phyloP scores from a whole-genome alignment of 257 asterid species.

The Scutellaria barbata region DNA sequence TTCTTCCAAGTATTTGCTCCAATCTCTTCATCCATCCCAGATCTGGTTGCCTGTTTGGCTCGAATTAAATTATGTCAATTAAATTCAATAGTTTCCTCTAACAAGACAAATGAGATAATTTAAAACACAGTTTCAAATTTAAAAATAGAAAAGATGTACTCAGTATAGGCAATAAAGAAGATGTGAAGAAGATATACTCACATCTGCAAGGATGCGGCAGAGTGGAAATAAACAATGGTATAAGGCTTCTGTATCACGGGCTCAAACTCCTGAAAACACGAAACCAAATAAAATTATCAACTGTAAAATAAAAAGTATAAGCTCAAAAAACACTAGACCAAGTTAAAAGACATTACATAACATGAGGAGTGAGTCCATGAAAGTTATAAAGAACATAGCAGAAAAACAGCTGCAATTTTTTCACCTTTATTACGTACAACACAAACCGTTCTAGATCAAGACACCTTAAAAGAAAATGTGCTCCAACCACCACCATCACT shows the following conservation, averaged over 20 bases:
- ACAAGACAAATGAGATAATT: not conserved
- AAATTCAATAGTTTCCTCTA: not conserved
- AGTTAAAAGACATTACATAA: slow-evolving; percentile 7
- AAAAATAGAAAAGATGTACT: not conserved
- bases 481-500: slow-evolving; percentile 94
- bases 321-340: slow-evolving; percentile 23
- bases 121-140: not conserved
- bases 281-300: slow-evolving; percentile 8
- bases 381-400: not conserved
- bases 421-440: slow-evolving; percentile 80
- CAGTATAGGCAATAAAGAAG: not conserved
- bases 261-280: slow-evolving; percentile 88
- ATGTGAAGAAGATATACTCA: slow-evolving; percentile 43
- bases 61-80: not conserved
- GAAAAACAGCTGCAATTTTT: slow-evolving; percentile 28
- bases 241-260: slow-evolving; percentile 97
- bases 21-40: slow-evolving; percentile 93
- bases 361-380: not conserved
- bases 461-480: slow-evolving; percentile 90
- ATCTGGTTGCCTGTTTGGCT: slow-evolving; percentile 87
- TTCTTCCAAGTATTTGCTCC: slow-evolving; percentile 94
- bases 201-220: slow-evolving; percentile 92
- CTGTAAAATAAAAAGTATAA: slow-evolving; percentile 4
- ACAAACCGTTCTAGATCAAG: slow-evolving; percentile 89
- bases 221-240: slow-evolving; percentile 84